Evolutionary conservation across 2,329 filamentous ascomycete genomes (phyloP), one percentile per base, ranked within the genome.

Genomic region (Cladosporium sp.): DNA sequence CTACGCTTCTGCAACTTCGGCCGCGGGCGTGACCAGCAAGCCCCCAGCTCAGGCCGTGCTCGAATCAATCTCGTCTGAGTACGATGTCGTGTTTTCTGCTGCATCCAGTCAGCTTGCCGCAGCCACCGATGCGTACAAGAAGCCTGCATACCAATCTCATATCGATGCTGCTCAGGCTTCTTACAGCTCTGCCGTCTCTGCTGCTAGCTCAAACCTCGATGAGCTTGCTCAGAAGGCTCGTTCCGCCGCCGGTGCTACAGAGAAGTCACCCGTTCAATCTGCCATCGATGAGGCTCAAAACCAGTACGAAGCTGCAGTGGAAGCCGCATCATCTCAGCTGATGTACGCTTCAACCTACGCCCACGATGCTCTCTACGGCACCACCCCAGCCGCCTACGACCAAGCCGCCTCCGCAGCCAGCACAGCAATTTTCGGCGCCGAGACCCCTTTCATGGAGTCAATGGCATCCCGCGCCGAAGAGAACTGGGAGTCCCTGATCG

Each of bases 401-500:
- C 64, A 61, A 2, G 58, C 70, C 2, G 71, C 69, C 12, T 77
- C 75, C 5, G 68, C 69, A 22, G 74, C 71, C 41, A 74, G 70
- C 57, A 70, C 70, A 27, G 69, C 71, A 12, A 66, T 76, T 34
- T 65, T 72, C 42, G 75, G 74, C 36, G 67, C 68, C 13, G 72
- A 79, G 56, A 75, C 76, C 11, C 72, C 75, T 1, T 74, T 72
- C 68, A 70, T 74, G 4, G 77, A 81, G 53, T 80, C 80, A 12
- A 61, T 79, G 8, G 75, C 76, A 3, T 78, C 75, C 38, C 74
- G 77, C 58, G 79, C 78, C 3, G 81, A 80, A 32, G 77, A 79
- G 39, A 83, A 80, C 56, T 87, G 83, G 83, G 80, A 85, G 47
- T 71, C 70, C 9, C 66, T 86, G 1, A 74, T 90, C 32, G 78